These are phyloP conservation scores for Echites panduratus DNA, from an alignment of 257 asterid genomes.

Conservation along the genomic window DNA sequence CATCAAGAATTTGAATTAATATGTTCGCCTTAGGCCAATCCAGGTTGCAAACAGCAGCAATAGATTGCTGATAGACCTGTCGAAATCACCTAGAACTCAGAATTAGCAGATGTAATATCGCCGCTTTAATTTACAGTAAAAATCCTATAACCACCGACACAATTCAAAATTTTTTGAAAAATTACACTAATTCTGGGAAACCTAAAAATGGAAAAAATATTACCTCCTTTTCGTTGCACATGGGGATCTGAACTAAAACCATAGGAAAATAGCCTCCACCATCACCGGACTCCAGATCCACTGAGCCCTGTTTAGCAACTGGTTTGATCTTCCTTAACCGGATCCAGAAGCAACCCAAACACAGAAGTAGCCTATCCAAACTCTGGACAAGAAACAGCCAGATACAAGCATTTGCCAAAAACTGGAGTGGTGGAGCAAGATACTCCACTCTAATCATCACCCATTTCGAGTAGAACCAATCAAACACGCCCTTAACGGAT, in stretches of 20 bases:
- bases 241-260: constrained; percentile 97
- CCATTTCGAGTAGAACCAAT: constrained; percentile 60
- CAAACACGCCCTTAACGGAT: constrained; percentile 52
- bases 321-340: constrained; percentile 56
- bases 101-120: background rate
- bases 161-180: constrained; percentile 4
- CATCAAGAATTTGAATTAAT: constrained; percentile 83
- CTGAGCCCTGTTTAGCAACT: constrained; percentile 37
- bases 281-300: constrained; percentile 71
- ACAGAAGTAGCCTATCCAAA: constrained; percentile 67
- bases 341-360: constrained; percentile 90
- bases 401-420: constrained; percentile 66
- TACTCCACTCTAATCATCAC: constrained; percentile 74
- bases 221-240: constrained; percentile 99
- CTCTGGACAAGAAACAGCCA: constrained; percentile 74
- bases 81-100: constrained; percentile 6
- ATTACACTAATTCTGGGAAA: background rate
- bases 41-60: constrained; percentile 79
- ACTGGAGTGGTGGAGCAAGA: constrained; percentile 78
- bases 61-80: constrained; percentile 90
- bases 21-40: constrained; percentile 87
- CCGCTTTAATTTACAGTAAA: constrained; percentile 13
- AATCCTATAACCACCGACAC: background rate
- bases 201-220: background rate
- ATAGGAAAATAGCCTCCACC: constrained; percentile 74